phyloP scores from a whole-genome alignment of 306 rosid species.

The Hippophae gyantsensis region DNA sequence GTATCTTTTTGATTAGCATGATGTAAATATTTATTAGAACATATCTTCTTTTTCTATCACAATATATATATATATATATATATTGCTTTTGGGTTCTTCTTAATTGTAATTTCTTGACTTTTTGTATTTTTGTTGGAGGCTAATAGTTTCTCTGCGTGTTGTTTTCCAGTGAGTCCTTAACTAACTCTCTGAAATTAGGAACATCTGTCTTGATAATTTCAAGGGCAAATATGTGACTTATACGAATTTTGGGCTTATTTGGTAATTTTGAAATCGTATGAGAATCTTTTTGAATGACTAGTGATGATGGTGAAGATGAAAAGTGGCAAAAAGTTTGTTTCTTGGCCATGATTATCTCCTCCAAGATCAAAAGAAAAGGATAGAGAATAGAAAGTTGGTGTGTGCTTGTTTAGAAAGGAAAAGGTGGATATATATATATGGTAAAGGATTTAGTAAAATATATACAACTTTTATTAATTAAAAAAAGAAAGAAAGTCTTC shows the following conservation, averaged over 20 bases:
- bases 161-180: conserved; percentile 82
- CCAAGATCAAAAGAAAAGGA: conserved; percentile 22
- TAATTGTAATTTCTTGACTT: no score
- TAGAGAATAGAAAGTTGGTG: neutral
- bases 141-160: conserved; percentile 15
- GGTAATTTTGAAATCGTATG: conserved; percentile 39
- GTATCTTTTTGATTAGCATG: no score
- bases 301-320: conserved; percentile 18
- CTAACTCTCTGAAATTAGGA: conserved; percentile 70
- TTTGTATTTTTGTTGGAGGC: no score
- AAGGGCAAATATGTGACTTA: conserved; percentile 83
- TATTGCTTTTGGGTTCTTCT: no score
- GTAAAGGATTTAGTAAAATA: conserved; percentile 1
- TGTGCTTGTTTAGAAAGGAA: neutral
- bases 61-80: no score
- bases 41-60: no score
- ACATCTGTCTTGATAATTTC: conserved; percentile 81
- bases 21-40: no score
- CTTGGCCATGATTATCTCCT: conserved; percentile 24
- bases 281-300: conserved; percentile 49
- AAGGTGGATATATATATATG: conserved; percentile 15
- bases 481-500: neutral
- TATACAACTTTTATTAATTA: neutral
- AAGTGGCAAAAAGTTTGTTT: conserved; percentile 17
- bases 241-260: conserved; percentile 64